phyloP scores from a whole-genome alignment of 805 yeast species.

The Saccharomycopsis selenospora region DNA sequence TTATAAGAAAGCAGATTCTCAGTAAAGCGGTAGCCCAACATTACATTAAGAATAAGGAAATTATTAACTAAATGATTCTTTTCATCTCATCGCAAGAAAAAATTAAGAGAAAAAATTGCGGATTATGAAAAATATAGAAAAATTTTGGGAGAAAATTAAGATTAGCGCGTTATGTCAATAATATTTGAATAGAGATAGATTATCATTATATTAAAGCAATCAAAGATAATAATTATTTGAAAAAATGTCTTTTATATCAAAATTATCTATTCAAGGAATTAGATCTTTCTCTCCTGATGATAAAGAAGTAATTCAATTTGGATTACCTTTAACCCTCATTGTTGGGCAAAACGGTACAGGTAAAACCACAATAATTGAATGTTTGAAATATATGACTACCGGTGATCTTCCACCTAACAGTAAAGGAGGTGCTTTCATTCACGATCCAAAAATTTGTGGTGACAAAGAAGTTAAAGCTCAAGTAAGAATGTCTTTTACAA shows the following conservation, averaged over 20 bases:
- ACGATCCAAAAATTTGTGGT: conserved; percentile 79
- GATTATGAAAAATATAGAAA: too few relatives aligned
- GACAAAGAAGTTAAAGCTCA: conserved; percentile 80
- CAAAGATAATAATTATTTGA: too few relatives aligned
- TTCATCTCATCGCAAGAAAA: too few relatives aligned
- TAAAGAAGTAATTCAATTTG: conserved; percentile 82
- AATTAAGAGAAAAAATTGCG: too few relatives aligned
- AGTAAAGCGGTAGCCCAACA: too few relatives aligned
- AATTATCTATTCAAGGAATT: conserved; percentile 77
- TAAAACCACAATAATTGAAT: conserved; percentile 92
- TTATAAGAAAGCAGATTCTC: too few relatives aligned
- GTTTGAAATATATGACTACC: conserved; percentile 88
- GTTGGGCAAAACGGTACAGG: conserved; percentile 98
- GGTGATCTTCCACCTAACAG: conserved; percentile 95
- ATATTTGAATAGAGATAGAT: too few relatives aligned
- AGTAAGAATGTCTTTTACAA: conserved; percentile 77
- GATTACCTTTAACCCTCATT: conserved; percentile 82
- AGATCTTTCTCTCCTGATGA: conserved; percentile 85
- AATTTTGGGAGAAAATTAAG: too few relatives aligned
- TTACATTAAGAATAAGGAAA: too few relatives aligned
- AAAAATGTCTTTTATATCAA: background rate
- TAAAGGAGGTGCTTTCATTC: conserved; percentile 92
- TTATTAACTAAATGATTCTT: too few relatives aligned
- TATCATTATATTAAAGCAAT: too few relatives aligned
- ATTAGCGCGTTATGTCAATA: too few relatives aligned